Conservation (phyloP, 2,329 filamentous ascomycete species). For the Stemphylium beticola region DNA sequence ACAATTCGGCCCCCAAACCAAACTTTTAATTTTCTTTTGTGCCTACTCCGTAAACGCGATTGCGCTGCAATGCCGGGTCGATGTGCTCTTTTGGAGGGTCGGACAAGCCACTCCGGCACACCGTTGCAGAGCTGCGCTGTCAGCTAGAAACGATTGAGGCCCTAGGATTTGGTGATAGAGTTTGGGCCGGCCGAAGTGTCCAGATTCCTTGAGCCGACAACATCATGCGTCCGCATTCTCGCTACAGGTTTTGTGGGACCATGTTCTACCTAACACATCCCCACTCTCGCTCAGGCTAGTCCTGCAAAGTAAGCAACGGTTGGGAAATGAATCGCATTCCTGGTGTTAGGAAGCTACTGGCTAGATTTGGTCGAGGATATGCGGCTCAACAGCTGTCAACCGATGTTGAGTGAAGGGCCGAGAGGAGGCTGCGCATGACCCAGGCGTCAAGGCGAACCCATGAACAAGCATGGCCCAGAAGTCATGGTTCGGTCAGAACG, state of each 20-base stretch:
- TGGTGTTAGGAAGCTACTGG: neutral
- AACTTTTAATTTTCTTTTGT: conserved; percentile 17
- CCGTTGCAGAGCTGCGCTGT: conserved; percentile 11
- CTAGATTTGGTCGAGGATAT: neutral
- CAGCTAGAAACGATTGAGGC: conserved; percentile 1
- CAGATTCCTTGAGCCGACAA: conserved; percentile 15
- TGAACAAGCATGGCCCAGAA: conserved; percentile 1
- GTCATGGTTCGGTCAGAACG: neutral
- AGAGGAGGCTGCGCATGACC: conserved; percentile 27
- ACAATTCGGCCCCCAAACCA: conserved; percentile 41
- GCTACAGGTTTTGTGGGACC: conserved; percentile 20
- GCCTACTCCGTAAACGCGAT: conserved; percentile 17
- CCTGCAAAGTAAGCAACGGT: conserved; percentile 31
- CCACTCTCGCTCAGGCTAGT: conserved; percentile 24
- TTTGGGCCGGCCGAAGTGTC: conserved; percentile 3
- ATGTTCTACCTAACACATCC: conserved; percentile 28
- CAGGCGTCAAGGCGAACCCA: conserved; percentile 27
- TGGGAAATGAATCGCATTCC: conserved; percentile 13
- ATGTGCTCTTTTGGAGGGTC: conserved; percentile 14
- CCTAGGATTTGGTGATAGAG: neutral
- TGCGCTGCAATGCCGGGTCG: conserved; percentile 15
- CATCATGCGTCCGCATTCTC: conserved; percentile 22
- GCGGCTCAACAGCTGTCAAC: conserved; percentile 16
- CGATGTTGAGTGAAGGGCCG: conserved; percentile 18
- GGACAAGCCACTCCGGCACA: conserved; percentile 20